Conservation (phyloP, 257 asterid species). For the Cynanchum wilfordii region DNA sequence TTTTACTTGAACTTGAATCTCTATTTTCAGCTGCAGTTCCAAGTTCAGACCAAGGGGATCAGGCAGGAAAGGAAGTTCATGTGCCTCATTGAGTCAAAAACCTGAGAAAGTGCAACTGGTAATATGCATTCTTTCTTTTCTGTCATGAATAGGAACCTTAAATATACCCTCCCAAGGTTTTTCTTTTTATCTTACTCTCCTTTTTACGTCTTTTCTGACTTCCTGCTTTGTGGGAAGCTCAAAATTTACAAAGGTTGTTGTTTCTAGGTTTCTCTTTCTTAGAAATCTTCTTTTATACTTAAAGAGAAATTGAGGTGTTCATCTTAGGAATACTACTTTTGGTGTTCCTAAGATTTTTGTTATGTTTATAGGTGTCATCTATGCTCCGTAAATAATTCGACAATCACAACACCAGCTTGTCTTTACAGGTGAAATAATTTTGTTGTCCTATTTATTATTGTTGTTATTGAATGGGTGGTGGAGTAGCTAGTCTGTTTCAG, state of each 20-base stretch:
- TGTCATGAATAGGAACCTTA: too few species aligned
- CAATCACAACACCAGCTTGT: neutral
- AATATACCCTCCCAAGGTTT: neutral
- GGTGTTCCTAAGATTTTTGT: neutral
- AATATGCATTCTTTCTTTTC: too few species aligned
- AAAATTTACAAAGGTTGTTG: neutral
- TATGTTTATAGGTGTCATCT: neutral
- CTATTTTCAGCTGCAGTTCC: constrained; percentile 51
- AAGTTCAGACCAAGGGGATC: constrained; percentile 32
- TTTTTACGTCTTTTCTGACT: neutral
- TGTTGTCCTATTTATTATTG: neutral
- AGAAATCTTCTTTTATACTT: neutral
- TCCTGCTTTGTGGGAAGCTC: neutral
- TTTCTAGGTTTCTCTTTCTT: neutral
- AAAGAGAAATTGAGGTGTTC: neutral
- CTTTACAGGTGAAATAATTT: neutral
- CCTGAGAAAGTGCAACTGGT: constrained; percentile 26
- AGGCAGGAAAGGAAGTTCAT: too few species aligned
- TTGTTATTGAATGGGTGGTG: neutral
- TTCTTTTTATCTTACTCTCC: neutral
- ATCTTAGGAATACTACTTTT: too few species aligned
- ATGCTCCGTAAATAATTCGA: neutral
- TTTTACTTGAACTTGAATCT: constrained; percentile 93
- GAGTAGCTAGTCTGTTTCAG: neutral
- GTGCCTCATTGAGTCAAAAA: constrained; percentile 16